These are phyloP conservation scores for Collybia mongolica DNA, from an alignment of 768 basidiomycete species.

Conservation along the genomic window DNA sequence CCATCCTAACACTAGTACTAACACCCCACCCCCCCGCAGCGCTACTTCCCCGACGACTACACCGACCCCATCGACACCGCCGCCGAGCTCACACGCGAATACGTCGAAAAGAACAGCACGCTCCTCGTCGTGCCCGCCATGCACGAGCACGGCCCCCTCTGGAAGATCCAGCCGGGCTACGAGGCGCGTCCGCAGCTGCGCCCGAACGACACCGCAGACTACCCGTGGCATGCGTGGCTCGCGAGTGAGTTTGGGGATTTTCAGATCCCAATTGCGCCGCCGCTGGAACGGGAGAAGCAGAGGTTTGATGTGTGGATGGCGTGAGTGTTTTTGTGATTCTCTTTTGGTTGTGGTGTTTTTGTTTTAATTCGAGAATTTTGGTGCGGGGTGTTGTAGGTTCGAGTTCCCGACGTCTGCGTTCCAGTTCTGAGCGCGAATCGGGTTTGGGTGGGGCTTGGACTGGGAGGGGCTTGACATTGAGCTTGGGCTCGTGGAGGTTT, in stretches of 20 bases:
- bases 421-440: constrained; percentile 4
- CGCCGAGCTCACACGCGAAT: constrained; percentile 5
- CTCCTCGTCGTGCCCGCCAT: constrained; percentile 12
- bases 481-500: too few relatives aligned
- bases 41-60: constrained; percentile 11
- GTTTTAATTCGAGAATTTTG: too few relatives aligned
- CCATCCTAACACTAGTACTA: background rate
- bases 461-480: too few relatives aligned
- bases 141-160: constrained; percentile 20
- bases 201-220: constrained; percentile 16
- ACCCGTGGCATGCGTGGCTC: constrained; percentile 21
- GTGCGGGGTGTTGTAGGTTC: constrained; percentile 1
- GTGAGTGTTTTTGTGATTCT: constrained; percentile 1
- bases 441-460: too few relatives aligned
- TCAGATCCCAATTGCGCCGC: constrained; percentile 10
- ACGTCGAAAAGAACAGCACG: constrained; percentile 12
- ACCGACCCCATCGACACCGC: constrained; percentile 5
- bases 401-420: constrained; percentile 9
- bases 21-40: background rate
- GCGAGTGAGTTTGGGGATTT: constrained; percentile 12
- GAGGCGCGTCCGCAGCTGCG: constrained; percentile 11
- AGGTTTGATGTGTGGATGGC: constrained; percentile 17
- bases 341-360: background rate
- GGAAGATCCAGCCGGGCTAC: constrained; percentile 11
- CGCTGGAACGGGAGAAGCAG: constrained; percentile 8